Evolutionary conservation across 2,329 filamentous ascomycete genomes (phyloP).

Genomic region (Talaromyces sp.): DNA sequence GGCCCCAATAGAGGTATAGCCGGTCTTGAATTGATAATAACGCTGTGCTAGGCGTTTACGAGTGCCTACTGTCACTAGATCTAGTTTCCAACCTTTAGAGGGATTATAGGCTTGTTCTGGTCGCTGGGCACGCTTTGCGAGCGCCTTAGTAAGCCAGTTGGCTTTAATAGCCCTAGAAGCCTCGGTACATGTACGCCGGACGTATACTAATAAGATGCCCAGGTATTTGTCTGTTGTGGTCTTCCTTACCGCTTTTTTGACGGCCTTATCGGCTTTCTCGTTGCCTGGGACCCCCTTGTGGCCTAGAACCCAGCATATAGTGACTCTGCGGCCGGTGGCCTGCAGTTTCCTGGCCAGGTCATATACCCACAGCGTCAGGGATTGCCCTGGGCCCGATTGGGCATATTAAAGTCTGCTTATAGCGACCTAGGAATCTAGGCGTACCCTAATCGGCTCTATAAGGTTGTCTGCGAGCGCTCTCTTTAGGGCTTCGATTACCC

Average conservation of each 20-base stretch:
- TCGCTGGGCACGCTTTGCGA: neutral
- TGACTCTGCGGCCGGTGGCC: neutral
- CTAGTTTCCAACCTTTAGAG: neutral
- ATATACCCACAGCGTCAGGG: neutral
- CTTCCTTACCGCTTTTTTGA: no score
- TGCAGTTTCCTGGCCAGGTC: neutral
- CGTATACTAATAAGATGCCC: neutral
- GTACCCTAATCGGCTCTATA: neutral
- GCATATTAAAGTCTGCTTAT: neutral
- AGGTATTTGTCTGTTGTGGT: neutral
- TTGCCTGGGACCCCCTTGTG: conserved; percentile 10
- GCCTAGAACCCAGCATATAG: conserved; percentile 11
- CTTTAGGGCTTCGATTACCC: neutral
- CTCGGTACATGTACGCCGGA: neutral
- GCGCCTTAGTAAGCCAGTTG: neutral
- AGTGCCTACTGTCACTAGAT: neutral
- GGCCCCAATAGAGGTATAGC: neutral
- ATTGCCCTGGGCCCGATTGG: neutral
- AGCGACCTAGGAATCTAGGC: neutral
- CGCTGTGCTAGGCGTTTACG: neutral
- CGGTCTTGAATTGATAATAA: conserved; percentile 1
- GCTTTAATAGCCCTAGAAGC: neutral
- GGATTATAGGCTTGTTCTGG: neutral
- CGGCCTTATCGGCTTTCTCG: neutral
- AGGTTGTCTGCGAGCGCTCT: neutral